These are phyloP conservation scores for Zasmidium citrigriseum DNA, from an alignment of 2,329 filamentous ascomycete genomes.

Conservation along the genomic window DNA sequence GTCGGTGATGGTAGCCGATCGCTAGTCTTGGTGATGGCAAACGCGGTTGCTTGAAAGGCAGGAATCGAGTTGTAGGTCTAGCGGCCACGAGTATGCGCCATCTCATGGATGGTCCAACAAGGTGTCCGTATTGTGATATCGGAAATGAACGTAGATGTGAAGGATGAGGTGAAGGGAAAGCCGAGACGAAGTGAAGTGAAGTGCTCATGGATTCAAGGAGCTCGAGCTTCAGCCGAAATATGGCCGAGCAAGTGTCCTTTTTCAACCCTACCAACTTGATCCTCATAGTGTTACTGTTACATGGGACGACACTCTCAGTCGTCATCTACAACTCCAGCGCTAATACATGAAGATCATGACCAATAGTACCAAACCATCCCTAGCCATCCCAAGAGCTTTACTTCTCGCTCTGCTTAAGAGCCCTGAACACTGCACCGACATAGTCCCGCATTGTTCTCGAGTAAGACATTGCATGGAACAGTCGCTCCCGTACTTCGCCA, in stretches of 20 bases:
- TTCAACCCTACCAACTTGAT: background rate
- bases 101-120: background rate
- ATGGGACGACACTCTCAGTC: slow-evolving; percentile 8
- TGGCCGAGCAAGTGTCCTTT: background rate
- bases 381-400: slow-evolving; percentile 2
- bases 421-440: slow-evolving; percentile 25
- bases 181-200: background rate
- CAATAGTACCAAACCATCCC: too few relatives aligned
- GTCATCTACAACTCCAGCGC: slow-evolving; percentile 15
- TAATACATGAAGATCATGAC: slow-evolving; percentile 9
- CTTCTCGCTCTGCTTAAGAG: slow-evolving; percentile 16
- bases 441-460: slow-evolving; percentile 27
- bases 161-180: background rate
- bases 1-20: background rate
- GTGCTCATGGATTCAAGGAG: background rate
- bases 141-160: background rate
- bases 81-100: background rate
- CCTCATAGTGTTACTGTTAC: slow-evolving; percentile 6
- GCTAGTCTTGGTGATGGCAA: background rate
- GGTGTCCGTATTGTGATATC: background rate
- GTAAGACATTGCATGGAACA: slow-evolving; percentile 28
- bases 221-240: background rate
- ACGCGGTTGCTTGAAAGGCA: background rate
- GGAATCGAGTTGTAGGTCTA: background rate
- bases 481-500: slow-evolving; percentile 23